Evolutionary conservation across 768 basidiomycete species (phyloP).

Genomic region (Candolleomyces eurysporus): DNA sequence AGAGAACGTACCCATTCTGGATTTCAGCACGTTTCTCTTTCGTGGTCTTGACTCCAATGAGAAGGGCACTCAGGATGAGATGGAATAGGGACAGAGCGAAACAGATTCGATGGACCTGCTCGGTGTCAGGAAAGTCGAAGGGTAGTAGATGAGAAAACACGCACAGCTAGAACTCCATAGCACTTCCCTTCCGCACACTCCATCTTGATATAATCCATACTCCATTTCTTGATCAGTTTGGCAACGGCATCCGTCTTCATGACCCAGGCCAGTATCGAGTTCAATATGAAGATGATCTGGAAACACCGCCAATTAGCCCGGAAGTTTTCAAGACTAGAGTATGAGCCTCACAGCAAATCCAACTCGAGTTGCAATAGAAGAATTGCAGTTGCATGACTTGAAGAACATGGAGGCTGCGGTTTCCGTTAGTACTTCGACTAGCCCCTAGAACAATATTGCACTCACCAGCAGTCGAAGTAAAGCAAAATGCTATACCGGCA

Average conservation of each 20-base stretch:
- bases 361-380: slow-evolving; percentile 94
- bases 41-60: slow-evolving; percentile 89
- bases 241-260: slow-evolving; percentile 92
- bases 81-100: slow-evolving; percentile 93
- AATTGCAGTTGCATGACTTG: slow-evolving; percentile 99
- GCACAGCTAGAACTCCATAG: slow-evolving; percentile 91
- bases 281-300: slow-evolving; percentile 92
- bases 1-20: slow-evolving; percentile 81
- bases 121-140: not conserved
- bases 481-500: slow-evolving; percentile 81
- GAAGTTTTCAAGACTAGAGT: not conserved
- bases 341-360: slow-evolving; percentile 35
- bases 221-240: slow-evolving; percentile 85
- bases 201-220: slow-evolving; percentile 98
- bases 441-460: slow-evolving; percentile 7
- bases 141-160: not conserved
- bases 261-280: slow-evolving; percentile 95
- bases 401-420: slow-evolving; percentile 86
- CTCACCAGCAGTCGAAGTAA: slow-evolving; percentile 80
- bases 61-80: slow-evolving; percentile 68
- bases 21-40: slow-evolving; percentile 90
- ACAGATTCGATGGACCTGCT: slow-evolving; percentile 90
- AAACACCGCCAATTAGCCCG: not conserved
- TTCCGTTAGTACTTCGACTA: slow-evolving; percentile 10
- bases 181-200: slow-evolving; percentile 84